These are phyloP conservation scores for Trichoderma brevicompactum DNA, from an alignment of 2,329 filamentous ascomycete species.

Conservation along the genomic window DNA sequence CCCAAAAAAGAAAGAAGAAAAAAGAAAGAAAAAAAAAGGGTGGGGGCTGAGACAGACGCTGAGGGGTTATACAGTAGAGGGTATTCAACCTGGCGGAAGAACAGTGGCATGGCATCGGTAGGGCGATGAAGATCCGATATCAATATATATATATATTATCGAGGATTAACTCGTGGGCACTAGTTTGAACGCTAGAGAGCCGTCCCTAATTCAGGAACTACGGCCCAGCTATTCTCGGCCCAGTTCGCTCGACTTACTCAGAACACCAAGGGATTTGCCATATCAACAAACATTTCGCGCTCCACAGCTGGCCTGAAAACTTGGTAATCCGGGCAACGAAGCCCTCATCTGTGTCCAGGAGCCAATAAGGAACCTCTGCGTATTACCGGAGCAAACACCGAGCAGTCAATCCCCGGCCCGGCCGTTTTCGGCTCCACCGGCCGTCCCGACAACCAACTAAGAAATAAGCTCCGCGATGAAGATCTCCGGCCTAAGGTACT, in stretches of 20 bases:
- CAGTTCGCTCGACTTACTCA: neutral
- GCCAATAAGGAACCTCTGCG: neutral
- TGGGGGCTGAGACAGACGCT: neutral
- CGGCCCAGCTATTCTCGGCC: neutral
- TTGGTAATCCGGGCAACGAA: neutral
- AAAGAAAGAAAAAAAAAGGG: too few relatives aligned
- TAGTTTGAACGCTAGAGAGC: neutral
- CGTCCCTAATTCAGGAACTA: neutral
- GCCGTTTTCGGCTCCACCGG: neutral
- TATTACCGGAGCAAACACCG: neutral
- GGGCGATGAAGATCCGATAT: too few relatives aligned
- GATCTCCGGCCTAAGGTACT: constrained; percentile 1
- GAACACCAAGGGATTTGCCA: too few relatives aligned
- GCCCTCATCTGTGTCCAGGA: neutral
- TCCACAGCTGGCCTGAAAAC: neutral
- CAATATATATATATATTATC: neutral
- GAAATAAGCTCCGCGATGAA: constrained; percentile 7
- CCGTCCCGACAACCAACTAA: neutral
- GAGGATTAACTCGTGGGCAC: neutral
- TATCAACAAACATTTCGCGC: neutral
- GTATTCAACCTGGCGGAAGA: too few relatives aligned
- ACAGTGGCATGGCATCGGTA: too few relatives aligned
- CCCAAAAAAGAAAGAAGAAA: too few relatives aligned
- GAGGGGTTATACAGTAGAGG: too few relatives aligned
- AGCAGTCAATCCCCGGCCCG: constrained; percentile 1